Percentiles rank a stretch among this genome's conserved stretches.
Conservation (phyloP, 768 basidiomycete genomes). For the Termitomyces titanicus region DNA sequence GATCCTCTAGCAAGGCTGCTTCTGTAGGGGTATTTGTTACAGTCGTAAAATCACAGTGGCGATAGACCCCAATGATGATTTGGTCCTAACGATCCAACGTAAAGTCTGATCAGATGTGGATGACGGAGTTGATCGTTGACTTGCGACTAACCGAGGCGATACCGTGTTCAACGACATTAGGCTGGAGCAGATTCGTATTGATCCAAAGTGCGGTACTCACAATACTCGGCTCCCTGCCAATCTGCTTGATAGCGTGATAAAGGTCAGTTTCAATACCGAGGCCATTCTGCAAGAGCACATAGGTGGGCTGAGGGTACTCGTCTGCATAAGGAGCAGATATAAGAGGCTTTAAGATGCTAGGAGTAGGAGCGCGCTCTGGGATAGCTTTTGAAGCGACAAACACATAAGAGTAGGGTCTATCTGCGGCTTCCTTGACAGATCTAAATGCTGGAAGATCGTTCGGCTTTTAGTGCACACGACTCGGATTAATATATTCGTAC, state of each 20-base stretch:
- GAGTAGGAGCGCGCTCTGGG: slow-evolving; percentile 59
- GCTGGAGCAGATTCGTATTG: slow-evolving; percentile 41
- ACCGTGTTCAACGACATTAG: slow-evolving; percentile 49
- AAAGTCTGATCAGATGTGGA: neutral
- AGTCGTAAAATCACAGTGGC: slow-evolving; percentile 37
- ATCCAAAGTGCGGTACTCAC: slow-evolving; percentile 56
- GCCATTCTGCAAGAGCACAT: slow-evolving; percentile 70
- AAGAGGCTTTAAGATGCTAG: slow-evolving; percentile 53
- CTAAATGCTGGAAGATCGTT: slow-evolving; percentile 44
- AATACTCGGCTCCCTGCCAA: slow-evolving; percentile 46
- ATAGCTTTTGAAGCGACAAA: slow-evolving; percentile 69
- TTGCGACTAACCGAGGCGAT: slow-evolving; percentile 42
- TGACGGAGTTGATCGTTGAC: neutral
- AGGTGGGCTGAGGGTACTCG: slow-evolving; percentile 47
- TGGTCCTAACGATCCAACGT: slow-evolving; percentile 37
- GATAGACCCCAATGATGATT: slow-evolving; percentile 51
- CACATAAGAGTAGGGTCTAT: slow-evolving; percentile 59
- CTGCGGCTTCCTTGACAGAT: slow-evolving; percentile 57
- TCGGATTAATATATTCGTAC: slow-evolving; percentile 16
- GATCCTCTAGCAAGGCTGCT: slow-evolving; percentile 36
- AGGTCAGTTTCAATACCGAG: slow-evolving; percentile 67
- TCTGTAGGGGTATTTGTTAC: slow-evolving; percentile 41
- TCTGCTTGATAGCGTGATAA: slow-evolving; percentile 44
- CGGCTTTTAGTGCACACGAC: neutral
- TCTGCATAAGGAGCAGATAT: slow-evolving; percentile 45